Evolutionary conservation across 805 yeast genomes (phyloP), one percentile per base, ranked within the genome.

Genomic region (Scheffersomyces amazonensis): DNA sequence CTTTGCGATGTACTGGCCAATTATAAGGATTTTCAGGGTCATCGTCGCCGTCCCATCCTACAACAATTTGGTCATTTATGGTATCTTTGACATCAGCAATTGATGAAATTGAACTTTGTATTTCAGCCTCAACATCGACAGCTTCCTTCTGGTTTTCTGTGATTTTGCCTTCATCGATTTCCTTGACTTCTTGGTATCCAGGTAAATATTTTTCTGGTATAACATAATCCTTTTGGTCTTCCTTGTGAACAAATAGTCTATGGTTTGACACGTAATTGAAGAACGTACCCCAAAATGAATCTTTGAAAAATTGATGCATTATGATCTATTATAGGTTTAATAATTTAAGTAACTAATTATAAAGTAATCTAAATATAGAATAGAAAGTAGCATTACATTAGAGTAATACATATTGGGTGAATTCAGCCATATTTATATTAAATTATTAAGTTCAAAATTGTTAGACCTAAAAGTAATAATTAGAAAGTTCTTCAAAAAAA

Each of bases 11-110:
- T 0, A 46, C 17, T 0, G 76, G 56, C 83, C 84, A 78, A 49
- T 75, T 75, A 17, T 56, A 49, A 1, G 84, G 83, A 44, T 73
- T 54, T 36, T 69, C 74, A 1, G 75, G 71, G 45, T 76, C 81
- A 33, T 65, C 64, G 2, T 58, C 66, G 5, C 60, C 64, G 28
- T 60, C 60, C 57, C 55, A 56, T 3, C 45, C 47, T 9, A 53
- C 58, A 6, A 54, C 19, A 4, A 58, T 44, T 17, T 27, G 16
- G 19, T 32, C 29, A 27, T 35, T 40, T 27, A 22, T 24, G 12
- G 22, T 30, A 3, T 15, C 32, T 4, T 34, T 15, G 16, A 7
- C 4, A 16, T 34, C 15, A 13, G 18, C 25, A 7, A 20, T 8
- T 11, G 32, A 16, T 13, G 18, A 17, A 32, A 13, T 18, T 7